Base-by-base conservation (phyloP, 1,284 basidiomycete species). In the Rhodofomes roseus region DNA sequence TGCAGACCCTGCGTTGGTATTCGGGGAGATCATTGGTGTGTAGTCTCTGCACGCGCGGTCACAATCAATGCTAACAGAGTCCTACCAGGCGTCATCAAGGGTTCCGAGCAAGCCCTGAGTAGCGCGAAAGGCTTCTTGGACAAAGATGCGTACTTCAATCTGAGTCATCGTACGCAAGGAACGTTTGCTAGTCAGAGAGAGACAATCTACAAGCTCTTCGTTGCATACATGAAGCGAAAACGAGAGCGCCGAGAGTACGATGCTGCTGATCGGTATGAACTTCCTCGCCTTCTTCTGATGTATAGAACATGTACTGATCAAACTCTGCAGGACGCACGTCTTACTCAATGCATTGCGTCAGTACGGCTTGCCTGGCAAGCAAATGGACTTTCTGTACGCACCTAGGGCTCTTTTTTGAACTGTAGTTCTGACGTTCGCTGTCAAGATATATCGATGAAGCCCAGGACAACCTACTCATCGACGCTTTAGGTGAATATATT, bases 391-490 rank as follows among this genome's bases (percentile, higher is more conserved):
- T 64, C 62, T 90, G 85, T 89, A 60, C 56, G 83, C 53, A 12
- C 16, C 11, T 11, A 12, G 9, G 1, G 27, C 25, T 41, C 23
- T 40, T 16, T 50, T 29, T 48, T 18, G 16, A n/a, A 56, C 25
- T 43, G n/a, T 34, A 25, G 16, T 31, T 37, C 46, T 40, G 22
- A 16, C 46, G 18, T 40, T 18, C 1, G 22, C 4, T 18, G 4
- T 39, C 51, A 55, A 88, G 88, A 18, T 90, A 88, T 67, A 77
- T 90, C 1, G 89, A 91, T 58, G 89, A 92, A 70, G 84, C 80
- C 0, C 89, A 91, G 66, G 89, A 91, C 62, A 87, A 88, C 60
- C 71, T 90, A 0, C 71, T 90, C 11, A 81, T 90, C 29, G 90
- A 92, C 67, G 77, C 82, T 0, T 74, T 83, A 6, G 68, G 89